Conservation (phyloP, 2,329 filamentous ascomycete genomes). For the Metarhizium sp. region DNA sequence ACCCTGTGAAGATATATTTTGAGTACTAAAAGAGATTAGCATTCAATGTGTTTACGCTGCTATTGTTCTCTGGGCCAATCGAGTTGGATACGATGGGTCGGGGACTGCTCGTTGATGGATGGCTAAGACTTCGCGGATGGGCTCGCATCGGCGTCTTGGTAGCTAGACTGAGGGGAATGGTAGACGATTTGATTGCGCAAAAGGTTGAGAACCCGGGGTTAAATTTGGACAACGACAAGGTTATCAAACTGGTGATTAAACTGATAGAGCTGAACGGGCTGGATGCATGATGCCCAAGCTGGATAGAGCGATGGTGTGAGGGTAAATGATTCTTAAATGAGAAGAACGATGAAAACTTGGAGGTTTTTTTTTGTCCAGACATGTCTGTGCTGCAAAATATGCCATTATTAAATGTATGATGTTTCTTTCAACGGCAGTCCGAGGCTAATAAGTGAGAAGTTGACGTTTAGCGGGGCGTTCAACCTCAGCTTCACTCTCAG, state of each 20-base stretch:
- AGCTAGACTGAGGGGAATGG: constrained; percentile 70
- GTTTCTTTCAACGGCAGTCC: not conserved
- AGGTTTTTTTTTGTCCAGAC: no score
- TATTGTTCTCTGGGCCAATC: constrained; percentile 81
- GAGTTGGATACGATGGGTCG: constrained; percentile 79
- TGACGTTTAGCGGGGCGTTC: not conserved
- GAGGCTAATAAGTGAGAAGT: not conserved
- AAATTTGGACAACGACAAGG: constrained; percentile 49
- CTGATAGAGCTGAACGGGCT: constrained; percentile 85
- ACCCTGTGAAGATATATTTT: constrained; percentile 4
- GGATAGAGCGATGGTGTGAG: not conserved
- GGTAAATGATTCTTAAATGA: not conserved
- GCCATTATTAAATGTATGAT: not conserved
- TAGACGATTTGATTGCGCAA: constrained; percentile 73
- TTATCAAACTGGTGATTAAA: constrained; percentile 68
- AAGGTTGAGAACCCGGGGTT: constrained; percentile 69
- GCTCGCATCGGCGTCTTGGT: constrained; percentile 88
- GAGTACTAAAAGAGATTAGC: constrained; percentile 32
- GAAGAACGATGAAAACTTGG: no score
- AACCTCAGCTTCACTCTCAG: not conserved
- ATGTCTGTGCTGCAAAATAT: no score
- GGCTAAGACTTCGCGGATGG: constrained; percentile 82
- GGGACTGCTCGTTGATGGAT: constrained; percentile 84
- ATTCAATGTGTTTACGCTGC: constrained; percentile 79
- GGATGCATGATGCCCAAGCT: constrained; percentile 41